These are phyloP conservation scores for Colletotrichum plurivorum DNA, from an alignment of 2,329 filamentous ascomycete genomes.

Conservation along the genomic window DNA sequence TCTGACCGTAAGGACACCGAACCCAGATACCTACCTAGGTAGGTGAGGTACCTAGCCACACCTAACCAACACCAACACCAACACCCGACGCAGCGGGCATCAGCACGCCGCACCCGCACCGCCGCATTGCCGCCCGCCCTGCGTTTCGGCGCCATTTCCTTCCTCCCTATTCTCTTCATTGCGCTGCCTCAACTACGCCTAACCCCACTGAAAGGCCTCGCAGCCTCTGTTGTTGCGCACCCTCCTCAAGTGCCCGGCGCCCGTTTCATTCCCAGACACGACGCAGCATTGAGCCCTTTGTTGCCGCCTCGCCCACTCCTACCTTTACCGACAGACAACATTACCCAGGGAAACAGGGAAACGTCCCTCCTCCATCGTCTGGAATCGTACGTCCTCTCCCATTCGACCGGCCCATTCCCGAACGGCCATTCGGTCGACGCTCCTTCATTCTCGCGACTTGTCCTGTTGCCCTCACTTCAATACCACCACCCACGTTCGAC, in stretches of 20 bases:
- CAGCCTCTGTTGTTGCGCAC: slow-evolving; percentile 15
- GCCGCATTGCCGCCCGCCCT: slow-evolving; percentile 3
- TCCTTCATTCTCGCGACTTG: not conserved
- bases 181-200: not conserved
- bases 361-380: not conserved
- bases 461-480: slow-evolving; percentile 5
- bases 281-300: slow-evolving; percentile 24
- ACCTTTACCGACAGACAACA: not conserved
- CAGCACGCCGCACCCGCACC: slow-evolving; percentile 5
- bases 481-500: not conserved
- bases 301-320: not conserved
- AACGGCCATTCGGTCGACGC: not conserved
- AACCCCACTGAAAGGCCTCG: not conserved
- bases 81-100: not conserved
- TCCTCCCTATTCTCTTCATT: not conserved
- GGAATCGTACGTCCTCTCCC: not conserved
- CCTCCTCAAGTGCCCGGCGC: slow-evolving; percentile 23
- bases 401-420: not conserved
- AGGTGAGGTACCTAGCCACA: too few species aligned
- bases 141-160: not conserved
- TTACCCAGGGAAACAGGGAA: not conserved
- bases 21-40: not conserved
- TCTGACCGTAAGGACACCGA: not conserved
- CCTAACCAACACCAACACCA: too few species aligned
- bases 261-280: slow-evolving; percentile 36